Base-by-base conservation (phyloP, 208 protist genomes). In the Trypanosoma mega region DNA sequence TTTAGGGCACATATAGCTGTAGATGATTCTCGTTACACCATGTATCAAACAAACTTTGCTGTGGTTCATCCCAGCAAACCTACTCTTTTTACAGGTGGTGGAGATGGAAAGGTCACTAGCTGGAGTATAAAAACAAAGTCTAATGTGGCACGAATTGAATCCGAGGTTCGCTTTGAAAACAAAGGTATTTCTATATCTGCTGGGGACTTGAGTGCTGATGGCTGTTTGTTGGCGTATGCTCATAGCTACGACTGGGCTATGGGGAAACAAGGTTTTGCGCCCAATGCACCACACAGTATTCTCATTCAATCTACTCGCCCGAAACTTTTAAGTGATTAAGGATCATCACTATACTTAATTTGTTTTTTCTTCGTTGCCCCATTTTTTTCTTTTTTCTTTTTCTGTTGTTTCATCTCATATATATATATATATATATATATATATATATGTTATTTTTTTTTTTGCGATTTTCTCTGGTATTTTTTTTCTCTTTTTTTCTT, bases 161-260 rank as follows among this genome's bases (percentile, higher is more conserved):
- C 43, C 29, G 56, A 80, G 23, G 36, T 67, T 37, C 72, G 72
- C 33, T 41, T 67, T 9, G 68, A 78, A 27, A 74, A 71, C n/a
- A 34, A 63, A 18, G 62, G 78, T 12, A 77, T 90, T 27, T 67
- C 85, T n/a, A 86, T 92, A 30, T 81, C 85, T 23, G 77, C 84
- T 23, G 88, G 85, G 16, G 82, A 90, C 53, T 47, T 92, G 46
- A 90, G 72, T 63, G 57, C 59, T 9, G 81, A 87, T 53, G 80
- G 80, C 0, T 68, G 34, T 21, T 56, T 91, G 2, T 23, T 92
- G 31, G 88, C 85, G 23, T 91, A 86, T 63, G 88, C 85, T 26
- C 70, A 85, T 45, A 90, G 82, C 46, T 94, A 94, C 58, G 88
- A 94, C 66, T 94, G 88, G 88, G 63, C 85, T 26, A 82, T 91